A percentile compares a stretch with the other conserved stretches of the same genome.
phyloP scores from a whole-genome alignment of 495 filamentous ascomycete species.

The Penicillium samsonianum region DNA sequence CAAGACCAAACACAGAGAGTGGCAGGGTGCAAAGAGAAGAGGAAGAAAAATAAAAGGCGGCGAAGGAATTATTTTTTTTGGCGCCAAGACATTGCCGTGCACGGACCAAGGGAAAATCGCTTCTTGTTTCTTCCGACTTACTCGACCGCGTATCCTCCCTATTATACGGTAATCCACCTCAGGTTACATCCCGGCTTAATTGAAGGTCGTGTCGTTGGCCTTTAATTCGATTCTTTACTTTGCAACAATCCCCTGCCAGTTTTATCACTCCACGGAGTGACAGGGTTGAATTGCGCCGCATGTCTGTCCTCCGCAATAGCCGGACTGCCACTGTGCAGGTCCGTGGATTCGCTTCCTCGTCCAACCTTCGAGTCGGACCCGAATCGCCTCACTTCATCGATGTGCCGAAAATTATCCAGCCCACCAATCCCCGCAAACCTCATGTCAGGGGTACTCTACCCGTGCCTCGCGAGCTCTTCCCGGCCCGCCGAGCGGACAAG shows the following conservation, averaged over 20 bases:
- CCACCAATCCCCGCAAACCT: constrained; percentile 43
- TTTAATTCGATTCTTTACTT: background rate
- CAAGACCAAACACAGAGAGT: constrained; percentile 35
- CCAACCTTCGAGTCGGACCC: constrained; percentile 51
- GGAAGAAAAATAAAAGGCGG: constrained; percentile 33
- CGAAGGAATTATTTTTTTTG: constrained; percentile 38
- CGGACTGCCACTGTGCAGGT: constrained; percentile 47
- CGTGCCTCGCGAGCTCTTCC: constrained; percentile 67
- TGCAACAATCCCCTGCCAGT: background rate
- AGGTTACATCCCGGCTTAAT: background rate
- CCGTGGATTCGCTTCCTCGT: constrained; percentile 46
- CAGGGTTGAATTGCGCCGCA: constrained; percentile 22
- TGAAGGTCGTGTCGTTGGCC: constrained; percentile 1
- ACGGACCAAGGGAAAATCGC: constrained; percentile 50
- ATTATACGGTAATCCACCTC: constrained; percentile 5
- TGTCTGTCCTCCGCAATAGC: constrained; percentile 45
- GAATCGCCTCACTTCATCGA: constrained; percentile 76
- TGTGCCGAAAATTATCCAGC: constrained; percentile 57
- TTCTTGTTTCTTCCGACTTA: constrained; percentile 41
- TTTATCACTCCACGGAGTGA: background rate
- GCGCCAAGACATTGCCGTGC: constrained; percentile 41
- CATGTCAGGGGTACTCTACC: constrained; percentile 72
- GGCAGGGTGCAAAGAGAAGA: constrained; percentile 41
- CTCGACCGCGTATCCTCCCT: constrained; percentile 18
- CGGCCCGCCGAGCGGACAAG: constrained; percentile 49